phyloP scores from a whole-genome alignment of 768 basidiomycete genomes.

The Lentinula sp. region DNA sequence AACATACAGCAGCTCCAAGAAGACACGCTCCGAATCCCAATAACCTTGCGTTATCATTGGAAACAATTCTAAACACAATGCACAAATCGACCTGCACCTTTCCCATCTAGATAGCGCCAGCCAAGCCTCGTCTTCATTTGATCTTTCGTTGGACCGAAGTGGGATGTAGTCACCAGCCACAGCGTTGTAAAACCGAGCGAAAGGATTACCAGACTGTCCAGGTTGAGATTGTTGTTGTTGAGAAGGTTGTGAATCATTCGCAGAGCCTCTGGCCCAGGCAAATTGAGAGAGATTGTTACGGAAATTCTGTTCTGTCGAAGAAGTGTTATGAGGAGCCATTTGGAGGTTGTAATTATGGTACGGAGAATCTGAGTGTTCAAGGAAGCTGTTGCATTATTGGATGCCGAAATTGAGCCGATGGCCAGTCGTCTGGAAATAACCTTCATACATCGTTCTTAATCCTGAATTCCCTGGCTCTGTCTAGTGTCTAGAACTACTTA shows the following conservation, averaged over 20 bases:
- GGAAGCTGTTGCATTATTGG: background rate
- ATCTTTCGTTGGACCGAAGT: constrained; percentile 69
- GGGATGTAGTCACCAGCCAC: constrained; percentile 88
- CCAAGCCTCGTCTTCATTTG: constrained; percentile 95
- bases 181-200: constrained; percentile 83
- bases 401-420: too few species aligned
- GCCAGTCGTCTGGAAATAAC: too few species aligned
- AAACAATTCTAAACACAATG: too few species aligned
- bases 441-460: too few species aligned
- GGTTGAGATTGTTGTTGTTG: constrained; percentile 33
- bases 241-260: constrained; percentile 59
- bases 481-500: too few species aligned
- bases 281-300: constrained; percentile 76
- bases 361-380: background rate
- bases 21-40: constrained; percentile 89
- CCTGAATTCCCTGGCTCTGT: too few species aligned
- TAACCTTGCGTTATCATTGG: constrained; percentile 40
- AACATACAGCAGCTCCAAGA: constrained; percentile 88
- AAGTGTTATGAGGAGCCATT: background rate
- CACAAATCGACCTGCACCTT: constrained; percentile 40
- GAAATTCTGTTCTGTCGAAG: constrained; percentile 59
- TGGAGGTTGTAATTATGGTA: background rate
- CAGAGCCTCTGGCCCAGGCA: constrained; percentile 73
- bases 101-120: constrained; percentile 94
- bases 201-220: constrained; percentile 48